Base-by-base conservation (phyloP, 2,329 filamentous ascomycete species). In the Beauveria bassiana region DNA sequence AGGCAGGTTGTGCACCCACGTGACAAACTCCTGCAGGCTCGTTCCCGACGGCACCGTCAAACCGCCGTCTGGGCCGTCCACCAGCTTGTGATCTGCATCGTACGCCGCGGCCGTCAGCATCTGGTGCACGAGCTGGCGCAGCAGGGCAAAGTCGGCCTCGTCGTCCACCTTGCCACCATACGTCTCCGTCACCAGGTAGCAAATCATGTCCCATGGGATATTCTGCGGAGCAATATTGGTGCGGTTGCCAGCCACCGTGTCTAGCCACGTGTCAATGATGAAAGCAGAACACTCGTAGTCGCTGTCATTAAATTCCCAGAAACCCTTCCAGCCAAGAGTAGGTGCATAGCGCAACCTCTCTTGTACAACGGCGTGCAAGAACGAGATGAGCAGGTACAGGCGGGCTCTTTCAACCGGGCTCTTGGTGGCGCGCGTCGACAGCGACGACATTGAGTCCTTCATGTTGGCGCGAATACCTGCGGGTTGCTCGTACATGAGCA, bases 261-360 rank as follows among this genome's bases (percentile, higher is more conserved):
- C 91, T 65, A 97, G 82, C 95, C 95, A 99, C 38, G 89, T 90
- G 71, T 99, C 95, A 67, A 98, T 91, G 66, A 99, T 96, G 74
- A 91, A 95, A 60, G 91, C 91, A 51, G 90, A 96, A 77, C 95
- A 99, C 82, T 99, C 93, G 75, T 98, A 98, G 76, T 99, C 95
- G 68, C 93, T 96, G 75, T 99, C 96, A 72, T 99, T 99, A 75
- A 99, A 99, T 76, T 99, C 96, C 95, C 96, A 99, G 82, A 97
- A 96, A 59, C 92, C 91, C 79, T 96, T 97, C 95, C 95, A 99
- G 64, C 95, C 95, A 61, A 99, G 80, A 62, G 84, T 93, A 0
- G 95, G 96, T 26, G 93, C 93, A 73, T 99, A 99, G 65, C 95
- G 89, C 65, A 99, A 80, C 68, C 96, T 84, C 75, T 99, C 95